Percentiles rank a stretch among this genome's conserved stretches.
phyloP scores from a whole-genome alignment of 306 rosid genomes.

The Fragaria ananassa region DNA sequence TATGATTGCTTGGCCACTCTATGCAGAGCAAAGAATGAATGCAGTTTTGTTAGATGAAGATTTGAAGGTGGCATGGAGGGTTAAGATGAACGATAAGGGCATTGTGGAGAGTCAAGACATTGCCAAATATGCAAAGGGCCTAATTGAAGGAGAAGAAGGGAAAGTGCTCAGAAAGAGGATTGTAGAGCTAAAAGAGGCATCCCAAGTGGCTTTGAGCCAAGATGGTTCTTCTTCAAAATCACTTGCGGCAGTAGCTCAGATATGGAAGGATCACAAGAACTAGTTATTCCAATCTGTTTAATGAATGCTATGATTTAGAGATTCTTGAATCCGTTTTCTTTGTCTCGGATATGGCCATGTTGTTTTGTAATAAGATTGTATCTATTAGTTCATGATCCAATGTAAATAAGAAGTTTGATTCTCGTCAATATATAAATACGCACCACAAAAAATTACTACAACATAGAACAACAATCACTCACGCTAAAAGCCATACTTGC shows the following conservation, averaged over 20 bases:
- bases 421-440: no score
- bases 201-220: conserved; percentile 8
- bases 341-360: no score
- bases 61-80: conserved; percentile 27
- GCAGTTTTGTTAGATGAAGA: conserved; percentile 10
- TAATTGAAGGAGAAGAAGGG: conserved; percentile 32
- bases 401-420: no score
- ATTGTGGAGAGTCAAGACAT: conserved; percentile 17
- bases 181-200: conserved; percentile 15
- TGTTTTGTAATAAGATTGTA: no score
- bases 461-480: no score
- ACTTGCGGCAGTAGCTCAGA: conserved; percentile 19
- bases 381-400: no score
- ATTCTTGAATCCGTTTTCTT: no score
- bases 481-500: no score
- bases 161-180: conserved; percentile 4
- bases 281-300: neutral
- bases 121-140: neutral
- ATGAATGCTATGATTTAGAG: no score
- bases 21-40: conserved; percentile 24
- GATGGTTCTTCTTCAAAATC: conserved; percentile 20
- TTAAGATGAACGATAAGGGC: conserved; percentile 13
- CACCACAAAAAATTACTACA: no score
- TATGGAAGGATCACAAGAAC: conserved; percentile 16
- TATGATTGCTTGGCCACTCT: conserved; percentile 31